A percentile compares a stretch with the other conserved stretches of the same genome.
phyloP scores from a whole-genome alignment of 2,329 filamentous ascomycete species.

The Zymoseptoria pseudotritici region DNA sequence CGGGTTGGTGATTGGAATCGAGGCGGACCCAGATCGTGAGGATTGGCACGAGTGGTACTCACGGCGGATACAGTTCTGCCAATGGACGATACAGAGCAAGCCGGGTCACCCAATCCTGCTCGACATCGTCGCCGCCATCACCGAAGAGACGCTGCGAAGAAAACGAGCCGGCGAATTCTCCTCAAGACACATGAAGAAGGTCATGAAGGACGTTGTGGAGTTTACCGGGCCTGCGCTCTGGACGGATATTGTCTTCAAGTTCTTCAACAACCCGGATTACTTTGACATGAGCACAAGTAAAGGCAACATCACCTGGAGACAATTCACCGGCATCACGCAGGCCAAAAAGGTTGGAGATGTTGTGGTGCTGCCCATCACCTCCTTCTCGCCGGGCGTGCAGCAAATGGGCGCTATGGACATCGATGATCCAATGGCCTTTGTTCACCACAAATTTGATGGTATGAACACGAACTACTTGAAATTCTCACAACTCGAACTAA shows the following conservation, averaged over 20 bases:
- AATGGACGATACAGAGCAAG: constrained; percentile 97
- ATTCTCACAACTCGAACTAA: constrained; percentile 4
- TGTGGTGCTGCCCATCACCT: constrained; percentile 87
- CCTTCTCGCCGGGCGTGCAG: constrained; percentile 88
- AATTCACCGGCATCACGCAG: constrained; percentile 80
- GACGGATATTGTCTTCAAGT: constrained; percentile 87
- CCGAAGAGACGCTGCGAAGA: constrained; percentile 67
- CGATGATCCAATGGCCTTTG: constrained; percentile 93
- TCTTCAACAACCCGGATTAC: constrained; percentile 85
- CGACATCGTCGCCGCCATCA: constrained; percentile 80
- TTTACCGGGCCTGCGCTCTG: constrained; percentile 91
- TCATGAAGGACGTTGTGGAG: constrained; percentile 74
- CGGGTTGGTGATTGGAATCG: constrained; percentile 87
- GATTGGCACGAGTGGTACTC: constrained; percentile 98
- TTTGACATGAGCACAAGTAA: constrained; percentile 70
- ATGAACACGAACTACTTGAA: constrained; percentile 26
- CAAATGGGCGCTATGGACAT: constrained; percentile 87
- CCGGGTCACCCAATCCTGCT: constrained; percentile 86
- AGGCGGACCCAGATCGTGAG: constrained; percentile 85
- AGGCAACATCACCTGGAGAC: constrained; percentile 71
- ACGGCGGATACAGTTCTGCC: constrained; percentile 92
- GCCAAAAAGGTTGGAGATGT: constrained; percentile 90
- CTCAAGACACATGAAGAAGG: constrained; percentile 36
- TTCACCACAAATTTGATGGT: constrained; percentile 96
- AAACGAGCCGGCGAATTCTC: constrained; percentile 61